Evolutionary conservation across 2,329 filamentous ascomycete genomes (phyloP).

Genomic region (Pestalotiopsis sp.): DNA sequence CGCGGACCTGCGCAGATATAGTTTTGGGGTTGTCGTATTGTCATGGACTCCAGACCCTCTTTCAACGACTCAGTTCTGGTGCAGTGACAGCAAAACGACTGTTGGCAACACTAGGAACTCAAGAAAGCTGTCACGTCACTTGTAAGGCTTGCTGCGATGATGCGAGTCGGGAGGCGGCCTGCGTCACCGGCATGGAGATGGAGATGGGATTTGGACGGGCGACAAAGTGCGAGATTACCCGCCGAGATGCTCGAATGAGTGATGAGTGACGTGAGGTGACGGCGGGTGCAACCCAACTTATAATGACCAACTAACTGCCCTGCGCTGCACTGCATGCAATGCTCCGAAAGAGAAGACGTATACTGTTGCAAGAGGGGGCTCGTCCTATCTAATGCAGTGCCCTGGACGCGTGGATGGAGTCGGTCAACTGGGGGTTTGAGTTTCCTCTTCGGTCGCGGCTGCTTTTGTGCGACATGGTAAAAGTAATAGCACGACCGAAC

Average conservation of each 20-base stretch:
- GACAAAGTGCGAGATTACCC: not conserved
- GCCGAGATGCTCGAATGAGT: not conserved
- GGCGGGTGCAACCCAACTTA: not conserved
- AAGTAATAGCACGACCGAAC: not conserved
- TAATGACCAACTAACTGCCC: not conserved
- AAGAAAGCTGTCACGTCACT: not conserved
- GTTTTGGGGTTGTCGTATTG: not conserved
- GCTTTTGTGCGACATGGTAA: not conserved
- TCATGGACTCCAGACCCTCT: not conserved
- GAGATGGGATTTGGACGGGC: not conserved
- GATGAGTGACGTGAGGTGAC: not conserved
- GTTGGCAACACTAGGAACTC: too few species aligned
- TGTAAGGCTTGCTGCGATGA: not conserved
- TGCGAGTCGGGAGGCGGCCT: not conserved
- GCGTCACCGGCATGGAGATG: not conserved
- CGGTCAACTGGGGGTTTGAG: not conserved
- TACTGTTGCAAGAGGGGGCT: not conserved
- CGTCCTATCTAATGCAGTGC: not conserved
- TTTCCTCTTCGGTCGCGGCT: not conserved
- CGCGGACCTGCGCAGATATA: not conserved
- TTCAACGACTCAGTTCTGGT: too few species aligned
- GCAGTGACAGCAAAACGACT: too few species aligned
- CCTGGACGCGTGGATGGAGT: not conserved
- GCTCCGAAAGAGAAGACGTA: not conserved
- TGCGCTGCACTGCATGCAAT: not conserved